Conservation (phyloP, 257 asterid species). For the Lycium ferocissimum region DNA sequence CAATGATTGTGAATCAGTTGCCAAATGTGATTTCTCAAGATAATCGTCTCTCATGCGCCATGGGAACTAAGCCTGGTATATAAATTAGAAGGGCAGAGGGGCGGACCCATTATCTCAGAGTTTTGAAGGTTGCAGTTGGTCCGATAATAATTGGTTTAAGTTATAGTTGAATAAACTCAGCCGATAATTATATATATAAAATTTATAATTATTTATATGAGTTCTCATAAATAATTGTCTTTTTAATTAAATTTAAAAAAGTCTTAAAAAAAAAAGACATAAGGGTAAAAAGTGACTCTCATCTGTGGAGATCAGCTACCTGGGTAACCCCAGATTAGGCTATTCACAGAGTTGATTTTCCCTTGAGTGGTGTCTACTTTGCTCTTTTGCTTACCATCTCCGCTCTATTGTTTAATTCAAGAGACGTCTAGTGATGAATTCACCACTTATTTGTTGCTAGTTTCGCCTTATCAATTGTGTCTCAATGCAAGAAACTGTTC, state of each 20-base stretch:
- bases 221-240: too few species aligned
- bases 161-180: too few species aligned
- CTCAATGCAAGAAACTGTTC: background rate
- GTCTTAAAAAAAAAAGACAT: background rate
- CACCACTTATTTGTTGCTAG: background rate
- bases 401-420: background rate
- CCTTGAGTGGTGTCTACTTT: background rate
- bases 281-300: too few species aligned
- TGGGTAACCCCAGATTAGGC: background rate
- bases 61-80: background rate
- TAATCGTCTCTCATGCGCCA: background rate
- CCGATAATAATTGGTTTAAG: too few species aligned
- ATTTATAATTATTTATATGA: too few species aligned
- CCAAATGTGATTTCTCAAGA: background rate
- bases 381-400: background rate
- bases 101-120: background rate
- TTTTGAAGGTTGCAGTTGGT: conserved; percentile 12
- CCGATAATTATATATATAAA: too few species aligned
- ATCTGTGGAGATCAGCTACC: conserved; percentile 13
- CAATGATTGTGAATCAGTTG: background rate
- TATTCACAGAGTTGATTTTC: background rate
- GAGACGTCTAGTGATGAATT: background rate
- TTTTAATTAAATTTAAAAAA: too few species aligned
- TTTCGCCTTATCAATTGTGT: background rate
- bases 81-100: background rate